Conservation (phyloP, 371 early-diverging fungal species). For the Mucor circinelloides region DNA sequence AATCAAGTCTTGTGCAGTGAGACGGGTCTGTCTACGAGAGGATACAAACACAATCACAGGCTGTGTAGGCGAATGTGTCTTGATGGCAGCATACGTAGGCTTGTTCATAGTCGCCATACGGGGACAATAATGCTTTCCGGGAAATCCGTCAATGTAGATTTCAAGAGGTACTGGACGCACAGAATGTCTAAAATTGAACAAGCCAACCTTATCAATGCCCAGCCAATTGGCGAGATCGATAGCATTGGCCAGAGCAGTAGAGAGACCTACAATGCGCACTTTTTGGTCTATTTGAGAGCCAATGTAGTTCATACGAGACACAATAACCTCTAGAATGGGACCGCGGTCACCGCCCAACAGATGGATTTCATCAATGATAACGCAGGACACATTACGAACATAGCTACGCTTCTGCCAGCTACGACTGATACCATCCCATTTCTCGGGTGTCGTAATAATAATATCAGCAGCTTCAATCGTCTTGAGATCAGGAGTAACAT, state of each 20-base stretch:
- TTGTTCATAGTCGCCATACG: constrained; percentile 98
- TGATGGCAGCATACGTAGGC: constrained; percentile 91
- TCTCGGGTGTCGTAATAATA: constrained; percentile 98
- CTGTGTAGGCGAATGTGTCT: constrained; percentile 88
- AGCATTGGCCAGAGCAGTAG: constrained; percentile 98
- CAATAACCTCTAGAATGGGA: constrained; percentile 96
- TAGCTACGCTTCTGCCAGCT: constrained; percentile 87
- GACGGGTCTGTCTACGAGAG: constrained; percentile 92
- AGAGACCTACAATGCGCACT: constrained; percentile 96
- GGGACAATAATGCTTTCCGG: constrained; percentile 93
- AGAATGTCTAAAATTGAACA: constrained; percentile 95
- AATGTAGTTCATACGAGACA: constrained; percentile 96
- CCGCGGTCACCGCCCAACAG: constrained; percentile 97
- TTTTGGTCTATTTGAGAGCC: constrained; percentile 67
- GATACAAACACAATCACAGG: constrained; percentile 98
- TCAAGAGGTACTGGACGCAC: constrained; percentile 96
- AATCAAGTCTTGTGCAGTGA: constrained; percentile 94
- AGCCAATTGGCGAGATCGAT: constrained; percentile 97
- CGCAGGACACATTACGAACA: constrained; percentile 80
- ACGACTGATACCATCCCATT: constrained; percentile 98
- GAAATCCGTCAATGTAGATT: constrained; percentile 96
- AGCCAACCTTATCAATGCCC: constrained; percentile 75
- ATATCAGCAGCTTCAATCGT: constrained; percentile 91
- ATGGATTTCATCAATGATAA: constrained; percentile 99
- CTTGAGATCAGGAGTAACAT: constrained; percentile 90